A percentile compares a stretch with the other conserved stretches of the same genome.
phyloP scores from a whole-genome alignment of 2,329 filamentous ascomycete species.

The Talaromyces sp. region DNA sequence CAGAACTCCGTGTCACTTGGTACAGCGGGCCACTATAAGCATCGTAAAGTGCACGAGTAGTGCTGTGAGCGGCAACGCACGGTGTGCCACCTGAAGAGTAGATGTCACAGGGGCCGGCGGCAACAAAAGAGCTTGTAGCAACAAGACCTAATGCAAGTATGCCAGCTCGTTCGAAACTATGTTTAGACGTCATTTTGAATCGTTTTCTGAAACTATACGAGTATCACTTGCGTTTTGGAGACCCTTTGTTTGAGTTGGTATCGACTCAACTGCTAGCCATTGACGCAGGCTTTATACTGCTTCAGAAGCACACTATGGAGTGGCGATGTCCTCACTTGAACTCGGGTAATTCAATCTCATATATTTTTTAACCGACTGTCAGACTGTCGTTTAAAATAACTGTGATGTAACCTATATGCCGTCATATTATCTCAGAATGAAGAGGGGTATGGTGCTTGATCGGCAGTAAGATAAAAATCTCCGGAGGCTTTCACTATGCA shows the following conservation, averaged over 20 bases:
- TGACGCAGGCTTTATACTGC: neutral
- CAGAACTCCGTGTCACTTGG: conserved; percentile 2
- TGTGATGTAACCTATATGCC: neutral
- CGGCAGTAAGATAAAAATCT: neutral
- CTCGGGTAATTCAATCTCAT: neutral
- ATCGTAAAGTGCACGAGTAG: conserved; percentile 8
- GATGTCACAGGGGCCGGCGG: conserved; percentile 10
- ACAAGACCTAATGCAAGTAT: conserved; percentile 3
- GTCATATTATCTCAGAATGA: neutral
- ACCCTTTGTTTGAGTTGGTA: neutral
- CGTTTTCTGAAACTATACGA: neutral
- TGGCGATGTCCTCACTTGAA: neutral
- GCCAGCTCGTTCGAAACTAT: neutral
- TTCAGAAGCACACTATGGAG: neutral
- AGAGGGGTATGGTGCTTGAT: neutral
- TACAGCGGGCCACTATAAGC: conserved; percentile 6
- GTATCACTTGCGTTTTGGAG: neutral
- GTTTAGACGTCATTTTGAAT: neutral
- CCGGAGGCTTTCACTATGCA: neutral
- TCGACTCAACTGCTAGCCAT: neutral
- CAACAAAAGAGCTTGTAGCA: neutral
- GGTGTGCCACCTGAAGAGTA: conserved; percentile 12
- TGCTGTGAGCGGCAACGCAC: conserved; percentile 13
- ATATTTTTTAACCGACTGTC: neutral
- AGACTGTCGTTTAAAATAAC: neutral